Evolutionary conservation across 2,329 filamentous ascomycete species (phyloP), one percentile per base, ranked within the genome.

Genomic region (Rutstroemia sp.): DNA sequence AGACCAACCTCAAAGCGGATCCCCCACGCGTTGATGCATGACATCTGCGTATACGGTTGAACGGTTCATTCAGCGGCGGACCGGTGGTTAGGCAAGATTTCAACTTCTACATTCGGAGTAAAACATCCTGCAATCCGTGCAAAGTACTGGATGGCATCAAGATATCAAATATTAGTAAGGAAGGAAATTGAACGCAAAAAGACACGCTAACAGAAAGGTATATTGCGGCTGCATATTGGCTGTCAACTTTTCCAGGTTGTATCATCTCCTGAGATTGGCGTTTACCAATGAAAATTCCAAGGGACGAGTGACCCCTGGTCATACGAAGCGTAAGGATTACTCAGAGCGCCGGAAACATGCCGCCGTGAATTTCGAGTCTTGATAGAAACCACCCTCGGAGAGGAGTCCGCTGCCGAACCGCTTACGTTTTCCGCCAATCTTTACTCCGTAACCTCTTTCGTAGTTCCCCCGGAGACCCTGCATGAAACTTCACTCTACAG

Each of bases 281-380:
- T 10, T 12, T 34, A 34, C 30, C 30, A 34, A 34, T 34, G 30
- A 34, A 34, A 34, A 34, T 19, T 23, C 12, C 25, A 39, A 38
- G 18, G 46, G 12, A 21, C 5, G 37, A 41, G 30, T 10, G 10
- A 42, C 10, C 39, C 30, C 30, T 12, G 30, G 30, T 34, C 30
- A 34, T 34, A 12, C 30, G 30, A 38, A n/a, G 39, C 38, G 7
- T 16, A 39, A 42, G 44, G 34, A n/a, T 49, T 49, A 21, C 12
- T 12, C 12, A 9, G 30, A 34, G 12, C 30, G 21, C 44, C 34
- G 44, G 52, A 39, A 41, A 19, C 37, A n/a, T 25, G 16, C 48
- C 30, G 44, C 44, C 44, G 44, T 25, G 19, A 21, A 54, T 49
- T 45, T 54, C 44, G 49, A 54, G 51, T 25, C 47, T 34, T 34